Percentiles rank a stretch among this genome's conserved stretches.
These are phyloP conservation scores for Peniophora sp. DNA, from an alignment of 1,284 basidiomycete species.

Conservation along the genomic window DNA sequence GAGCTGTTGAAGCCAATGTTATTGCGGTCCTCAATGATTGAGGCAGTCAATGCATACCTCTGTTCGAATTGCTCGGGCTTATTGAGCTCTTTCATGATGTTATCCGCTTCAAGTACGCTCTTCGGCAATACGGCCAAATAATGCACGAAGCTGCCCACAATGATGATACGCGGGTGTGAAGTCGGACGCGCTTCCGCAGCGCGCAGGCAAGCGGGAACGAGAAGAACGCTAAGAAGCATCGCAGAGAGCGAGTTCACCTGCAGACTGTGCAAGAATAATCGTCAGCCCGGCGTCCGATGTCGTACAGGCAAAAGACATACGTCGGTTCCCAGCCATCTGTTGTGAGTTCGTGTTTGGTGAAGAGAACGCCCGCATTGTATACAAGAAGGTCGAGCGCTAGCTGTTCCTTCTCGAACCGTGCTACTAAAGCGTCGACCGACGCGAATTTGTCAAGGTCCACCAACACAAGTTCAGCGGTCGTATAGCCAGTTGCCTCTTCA, in stretches of 20 bases:
- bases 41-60: background rate
- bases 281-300: too few relatives aligned
- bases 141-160: background rate
- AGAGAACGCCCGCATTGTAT: slow-evolving; percentile 21
- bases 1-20: background rate
- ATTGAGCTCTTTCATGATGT: background rate
- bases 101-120: background rate
- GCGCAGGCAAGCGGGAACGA: background rate
- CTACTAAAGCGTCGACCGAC: slow-evolving; percentile 22
- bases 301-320: background rate
- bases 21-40: background rate
- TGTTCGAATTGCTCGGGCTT: background rate
- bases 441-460: slow-evolving; percentile 22
- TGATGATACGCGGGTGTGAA: background rate
- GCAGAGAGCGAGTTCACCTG: background rate
- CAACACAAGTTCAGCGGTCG: slow-evolving; percentile 16
- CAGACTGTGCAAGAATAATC: background rate
- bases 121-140: background rate
- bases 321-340: slow-evolving; percentile 22
- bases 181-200: background rate
- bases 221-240: background rate
- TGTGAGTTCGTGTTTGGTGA: slow-evolving; percentile 12
- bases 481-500: slow-evolving; percentile 17
- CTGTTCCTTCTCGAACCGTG: slow-evolving; percentile 19
- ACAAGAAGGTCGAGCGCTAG: slow-evolving; percentile 25